Conservation (phyloP, 2,329 filamentous ascomycete species). For the Diplodia mutila region DNA sequence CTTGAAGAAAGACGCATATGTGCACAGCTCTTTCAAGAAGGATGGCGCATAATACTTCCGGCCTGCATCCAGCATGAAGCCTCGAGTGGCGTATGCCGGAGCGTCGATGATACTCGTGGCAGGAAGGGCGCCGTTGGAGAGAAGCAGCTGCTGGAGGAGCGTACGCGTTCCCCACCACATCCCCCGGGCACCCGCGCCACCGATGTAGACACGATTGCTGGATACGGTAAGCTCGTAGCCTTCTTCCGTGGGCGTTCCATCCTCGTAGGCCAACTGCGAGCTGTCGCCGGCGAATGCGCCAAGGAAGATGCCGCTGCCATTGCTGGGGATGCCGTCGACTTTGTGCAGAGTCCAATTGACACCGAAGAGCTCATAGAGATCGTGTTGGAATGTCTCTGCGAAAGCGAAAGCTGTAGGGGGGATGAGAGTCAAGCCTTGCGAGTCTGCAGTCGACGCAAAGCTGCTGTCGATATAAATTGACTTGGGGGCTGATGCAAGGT, state of each 20-base stretch:
- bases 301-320: conserved; percentile 50
- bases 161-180: conserved; percentile 56
- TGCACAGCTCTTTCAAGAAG: conserved; percentile 51
- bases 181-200: conserved; percentile 50
- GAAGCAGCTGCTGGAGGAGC: conserved; percentile 48
- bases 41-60: conserved; percentile 49
- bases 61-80: conserved; percentile 51
- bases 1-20: conserved; percentile 54
- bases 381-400: conserved; percentile 51
- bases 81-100: conserved; percentile 51
- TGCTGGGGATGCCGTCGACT: conserved; percentile 41
- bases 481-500: conserved; percentile 30
- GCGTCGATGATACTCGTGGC: conserved; percentile 42
- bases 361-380: conserved; percentile 49
- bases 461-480: conserved; percentile 48
- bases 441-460: conserved; percentile 48
- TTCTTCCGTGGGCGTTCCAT: conserved; percentile 53
- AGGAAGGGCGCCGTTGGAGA: conserved; percentile 40
- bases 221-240: conserved; percentile 53
- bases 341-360: conserved; percentile 47
- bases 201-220: conserved; percentile 41
- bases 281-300: conserved; percentile 37
- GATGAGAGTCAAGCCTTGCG: conserved; percentile 55
- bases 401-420: conserved; percentile 57
- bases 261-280: conserved; percentile 50